phyloP scores from a whole-genome alignment of 1,284 basidiomycete species.

The Irpex sp. region DNA sequence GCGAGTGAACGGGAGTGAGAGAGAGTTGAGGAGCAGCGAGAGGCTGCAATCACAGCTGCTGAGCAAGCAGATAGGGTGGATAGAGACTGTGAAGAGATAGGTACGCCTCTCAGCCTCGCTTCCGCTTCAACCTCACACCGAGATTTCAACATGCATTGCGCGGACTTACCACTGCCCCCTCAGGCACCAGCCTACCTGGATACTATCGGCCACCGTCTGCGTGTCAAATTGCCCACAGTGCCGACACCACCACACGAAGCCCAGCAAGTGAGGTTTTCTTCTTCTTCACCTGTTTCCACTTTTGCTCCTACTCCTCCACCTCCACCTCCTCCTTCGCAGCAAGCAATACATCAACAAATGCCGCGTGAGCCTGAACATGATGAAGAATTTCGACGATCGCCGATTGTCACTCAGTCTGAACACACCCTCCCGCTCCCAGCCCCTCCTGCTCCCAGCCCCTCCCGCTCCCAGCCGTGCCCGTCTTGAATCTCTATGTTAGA shows the following conservation, averaged over 20 bases:
- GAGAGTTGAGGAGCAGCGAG: conserved; percentile 3
- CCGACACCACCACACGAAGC: conserved; percentile 7
- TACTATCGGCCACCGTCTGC: conserved; percentile 39
- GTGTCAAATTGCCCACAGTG: conserved; percentile 32
- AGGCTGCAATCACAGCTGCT: not conserved
- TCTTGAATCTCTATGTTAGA: no score
- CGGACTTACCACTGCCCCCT: conserved; percentile 11
- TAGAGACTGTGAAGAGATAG: conserved; percentile 5
- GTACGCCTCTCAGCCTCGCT: conserved; percentile 12
- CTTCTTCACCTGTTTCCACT: not conserved
- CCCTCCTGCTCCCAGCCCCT: no score
- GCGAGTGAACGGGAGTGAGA: conserved; percentile 4
- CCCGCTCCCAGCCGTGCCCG: no score
- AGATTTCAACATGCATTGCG: conserved; percentile 10
- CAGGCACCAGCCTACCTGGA: conserved; percentile 30
- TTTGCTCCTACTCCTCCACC: not conserved
- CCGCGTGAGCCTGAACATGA: not conserved
- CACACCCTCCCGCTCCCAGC: no score
- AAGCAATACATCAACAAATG: not conserved
- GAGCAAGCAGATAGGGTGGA: conserved; percentile 2
- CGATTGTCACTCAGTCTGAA: not conserved
- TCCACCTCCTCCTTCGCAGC: conserved; percentile 5
- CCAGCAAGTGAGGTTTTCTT: not conserved
- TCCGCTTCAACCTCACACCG: conserved; percentile 18
- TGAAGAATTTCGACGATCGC: not conserved